Percentiles rank a stretch among this genome's conserved stretches.
phyloP scores from a whole-genome alignment of 1,139 yeast genomes.

The Magnusiomyces sp. region DNA sequence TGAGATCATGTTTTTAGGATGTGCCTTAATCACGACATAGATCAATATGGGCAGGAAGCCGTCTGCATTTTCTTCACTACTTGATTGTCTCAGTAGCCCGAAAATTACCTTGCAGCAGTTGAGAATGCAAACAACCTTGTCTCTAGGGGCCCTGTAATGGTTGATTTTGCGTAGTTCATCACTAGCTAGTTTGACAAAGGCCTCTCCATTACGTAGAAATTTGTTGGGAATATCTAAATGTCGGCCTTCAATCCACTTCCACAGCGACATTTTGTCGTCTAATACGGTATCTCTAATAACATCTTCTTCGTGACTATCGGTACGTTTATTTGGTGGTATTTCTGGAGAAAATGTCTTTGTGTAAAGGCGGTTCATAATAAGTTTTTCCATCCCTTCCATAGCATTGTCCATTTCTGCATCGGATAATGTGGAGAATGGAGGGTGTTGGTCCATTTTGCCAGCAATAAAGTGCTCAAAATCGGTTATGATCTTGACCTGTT shows the following conservation, averaged over 20 bases:
- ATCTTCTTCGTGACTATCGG: conserved; percentile 52
- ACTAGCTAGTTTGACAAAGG: conserved; percentile 64
- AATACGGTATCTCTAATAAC: conserved; percentile 52
- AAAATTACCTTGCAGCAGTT: conserved; percentile 90
- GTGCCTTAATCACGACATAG: conserved; percentile 64
- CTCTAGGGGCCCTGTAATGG: conserved; percentile 85
- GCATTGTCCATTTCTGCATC: conserved; percentile 60
- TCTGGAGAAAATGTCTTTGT: conserved; percentile 75
- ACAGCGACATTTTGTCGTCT: conserved; percentile 51
- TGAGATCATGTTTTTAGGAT: conserved; percentile 54
- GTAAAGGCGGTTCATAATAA: conserved; percentile 82
- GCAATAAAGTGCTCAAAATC: conserved; percentile 62
- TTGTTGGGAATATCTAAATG: conserved; percentile 67
- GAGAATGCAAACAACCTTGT: conserved; percentile 81
- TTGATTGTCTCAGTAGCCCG: conserved; percentile 65
- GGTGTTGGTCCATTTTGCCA: conserved; percentile 53
- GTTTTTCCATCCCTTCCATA: conserved; percentile 84
- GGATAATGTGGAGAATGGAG: conserved; percentile 68
- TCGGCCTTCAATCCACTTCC: conserved; percentile 65
- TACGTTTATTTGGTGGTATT: conserved; percentile 39
- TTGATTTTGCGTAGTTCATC: conserved; percentile 64
- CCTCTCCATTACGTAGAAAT: conserved; percentile 39
- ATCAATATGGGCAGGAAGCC: conserved; percentile 82
- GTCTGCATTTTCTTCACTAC: conserved; percentile 80
- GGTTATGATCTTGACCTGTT: conserved; percentile 63